phyloP scores from a whole-genome alignment of 805 yeast species.

The Hanseniaspora singularis region DNA sequence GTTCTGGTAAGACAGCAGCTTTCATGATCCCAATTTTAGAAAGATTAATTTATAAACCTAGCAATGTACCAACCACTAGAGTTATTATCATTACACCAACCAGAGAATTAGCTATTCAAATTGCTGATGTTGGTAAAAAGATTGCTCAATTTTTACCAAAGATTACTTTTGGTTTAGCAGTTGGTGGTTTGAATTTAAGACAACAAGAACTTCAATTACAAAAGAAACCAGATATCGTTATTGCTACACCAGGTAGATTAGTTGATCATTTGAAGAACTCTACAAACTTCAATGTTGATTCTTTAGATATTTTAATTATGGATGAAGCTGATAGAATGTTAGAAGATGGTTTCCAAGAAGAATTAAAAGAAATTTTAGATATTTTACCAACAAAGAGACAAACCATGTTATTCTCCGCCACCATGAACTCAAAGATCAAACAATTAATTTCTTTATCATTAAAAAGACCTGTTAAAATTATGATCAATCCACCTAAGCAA shows the following conservation, averaged over 20 bases:
- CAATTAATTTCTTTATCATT: slow-evolving; percentile 77
- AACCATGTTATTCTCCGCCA: slow-evolving; percentile 88
- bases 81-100: slow-evolving; percentile 90
- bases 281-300: slow-evolving; percentile 79
- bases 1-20: slow-evolving; percentile 99
- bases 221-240: slow-evolving; percentile 85
- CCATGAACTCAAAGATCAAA: slow-evolving; percentile 90
- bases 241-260: slow-evolving; percentile 98
- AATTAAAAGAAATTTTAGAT: slow-evolving; percentile 77
- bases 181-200: slow-evolving; percentile 91
- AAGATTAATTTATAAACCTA: slow-evolving; percentile 78
- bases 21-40: slow-evolving; percentile 92
- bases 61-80: slow-evolving; percentile 74
- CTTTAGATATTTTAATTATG: slow-evolving; percentile 80
- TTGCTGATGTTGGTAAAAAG: slow-evolving; percentile 81
- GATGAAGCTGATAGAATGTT: slow-evolving; percentile 99
- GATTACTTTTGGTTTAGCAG: slow-evolving; percentile 84
- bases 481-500: slow-evolving; percentile 94
- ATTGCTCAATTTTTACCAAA: slow-evolving; percentile 65
- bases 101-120: slow-evolving; percentile 95
- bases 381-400: slow-evolving; percentile 85
- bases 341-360: slow-evolving; percentile 97
- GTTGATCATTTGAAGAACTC: slow-evolving; percentile 95
- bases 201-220: slow-evolving; percentile 92
- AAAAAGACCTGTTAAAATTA: slow-evolving; percentile 80